A percentile compares a stretch with the other conserved stretches of the same genome.
These are phyloP conservation scores for Amoebophrya sp. DNA, from an alignment of 169 alveolate genomes.

Conservation along the genomic window DNA sequence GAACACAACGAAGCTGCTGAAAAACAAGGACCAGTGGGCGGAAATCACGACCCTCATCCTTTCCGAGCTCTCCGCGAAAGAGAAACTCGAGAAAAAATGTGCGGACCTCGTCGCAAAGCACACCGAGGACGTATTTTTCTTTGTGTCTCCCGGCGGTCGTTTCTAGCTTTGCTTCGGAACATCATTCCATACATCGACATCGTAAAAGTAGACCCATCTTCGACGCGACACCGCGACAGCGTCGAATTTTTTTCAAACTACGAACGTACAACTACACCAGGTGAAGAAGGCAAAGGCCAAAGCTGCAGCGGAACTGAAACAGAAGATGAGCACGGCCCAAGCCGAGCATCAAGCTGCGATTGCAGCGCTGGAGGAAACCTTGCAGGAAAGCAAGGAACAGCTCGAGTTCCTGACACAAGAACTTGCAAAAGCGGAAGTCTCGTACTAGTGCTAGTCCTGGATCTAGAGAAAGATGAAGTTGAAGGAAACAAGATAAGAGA, in stretches of 20 bases:
- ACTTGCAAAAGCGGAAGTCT: neutral
- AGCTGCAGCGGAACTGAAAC: neutral
- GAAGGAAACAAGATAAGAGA: no score
- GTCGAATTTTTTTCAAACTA: no score
- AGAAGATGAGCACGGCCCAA: neutral
- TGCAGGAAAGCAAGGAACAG: neutral
- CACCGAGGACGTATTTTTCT: neutral
- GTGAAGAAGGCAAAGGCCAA: no score
- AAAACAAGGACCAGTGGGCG: no score
- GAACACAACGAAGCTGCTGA: no score
- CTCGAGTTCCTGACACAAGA: neutral
- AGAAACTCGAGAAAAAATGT: no score
- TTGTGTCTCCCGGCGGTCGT: neutral
- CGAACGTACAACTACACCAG: no score
- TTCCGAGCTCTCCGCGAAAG: no score
- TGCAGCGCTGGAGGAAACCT: neutral
- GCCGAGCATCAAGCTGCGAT: neutral
- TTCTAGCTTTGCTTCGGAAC: neutral
- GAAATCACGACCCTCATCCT: no score
- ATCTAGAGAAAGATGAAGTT: no score
- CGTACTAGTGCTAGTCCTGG: no score
- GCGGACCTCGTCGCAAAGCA: no score
- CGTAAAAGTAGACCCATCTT: neutral
- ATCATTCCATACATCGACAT: neutral
- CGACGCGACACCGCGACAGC: neutral